Evolutionary conservation across 2,329 filamentous ascomycete species (phyloP).

Genomic region (Grosmannia serpens): DNA sequence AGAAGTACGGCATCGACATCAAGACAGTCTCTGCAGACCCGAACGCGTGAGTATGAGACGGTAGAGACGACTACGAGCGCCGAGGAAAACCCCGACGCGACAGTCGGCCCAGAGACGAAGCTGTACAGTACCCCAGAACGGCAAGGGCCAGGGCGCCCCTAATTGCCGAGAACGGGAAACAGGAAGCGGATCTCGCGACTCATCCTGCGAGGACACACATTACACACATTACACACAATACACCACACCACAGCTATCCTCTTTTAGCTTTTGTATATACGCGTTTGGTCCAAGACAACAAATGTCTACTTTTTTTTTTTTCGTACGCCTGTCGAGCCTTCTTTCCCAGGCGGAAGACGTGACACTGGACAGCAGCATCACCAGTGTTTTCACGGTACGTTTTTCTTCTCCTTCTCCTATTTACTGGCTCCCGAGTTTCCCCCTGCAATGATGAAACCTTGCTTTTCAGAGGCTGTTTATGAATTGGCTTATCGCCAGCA

Average conservation of each 20-base stretch:
- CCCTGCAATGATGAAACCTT: constrained; percentile 9
- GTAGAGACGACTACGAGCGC: neutral
- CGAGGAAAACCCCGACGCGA: neutral
- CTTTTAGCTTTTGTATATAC: constrained; percentile 2
- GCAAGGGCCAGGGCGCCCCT: neutral
- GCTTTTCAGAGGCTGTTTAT: constrained; percentile 14
- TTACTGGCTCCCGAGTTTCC: neutral
- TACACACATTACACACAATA: neutral
- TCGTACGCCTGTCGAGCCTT: neutral
- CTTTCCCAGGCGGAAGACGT: neutral
- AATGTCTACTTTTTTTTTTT: neutral
- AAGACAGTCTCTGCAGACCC: constrained; percentile 47
- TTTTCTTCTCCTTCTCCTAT: neutral
- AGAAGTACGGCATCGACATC: constrained; percentile 81
- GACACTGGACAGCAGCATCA: neutral
- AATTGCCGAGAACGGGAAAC: neutral
- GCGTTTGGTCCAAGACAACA: constrained; percentile 1
- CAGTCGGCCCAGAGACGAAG: neutral
- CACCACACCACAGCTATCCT: neutral
- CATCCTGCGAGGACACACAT: neutral
- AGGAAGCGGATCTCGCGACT: neutral
- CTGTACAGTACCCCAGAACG: neutral
- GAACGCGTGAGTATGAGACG: constrained; percentile 8
- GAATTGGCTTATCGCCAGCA: constrained; percentile 7
- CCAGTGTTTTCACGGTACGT: constrained; percentile 1